phyloP scores from a whole-genome alignment of 495 filamentous ascomycete genomes.

The Penicillium tannophilum region DNA sequence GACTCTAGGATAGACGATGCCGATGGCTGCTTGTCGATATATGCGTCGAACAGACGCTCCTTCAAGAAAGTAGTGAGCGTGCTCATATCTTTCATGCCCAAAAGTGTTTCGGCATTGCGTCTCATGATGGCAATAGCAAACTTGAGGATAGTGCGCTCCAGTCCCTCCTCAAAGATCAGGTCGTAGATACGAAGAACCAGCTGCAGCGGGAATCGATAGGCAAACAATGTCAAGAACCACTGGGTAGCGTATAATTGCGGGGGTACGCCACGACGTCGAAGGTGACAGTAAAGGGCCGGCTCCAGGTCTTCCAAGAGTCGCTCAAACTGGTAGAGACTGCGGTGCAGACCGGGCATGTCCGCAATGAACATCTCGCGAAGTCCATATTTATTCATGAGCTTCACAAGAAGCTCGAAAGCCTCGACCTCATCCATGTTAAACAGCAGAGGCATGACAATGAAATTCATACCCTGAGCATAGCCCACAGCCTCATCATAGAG shows the following conservation, averaged over 20 bases:
- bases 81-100: constrained; percentile 88
- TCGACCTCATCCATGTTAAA: constrained; percentile 99
- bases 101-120: constrained; percentile 78
- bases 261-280: constrained; percentile 81
- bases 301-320: constrained; percentile 92
- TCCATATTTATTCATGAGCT: constrained; percentile 95
- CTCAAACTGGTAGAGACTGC: constrained; percentile 93
- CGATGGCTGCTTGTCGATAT: constrained; percentile 90
- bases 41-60: constrained; percentile 92
- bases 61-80: constrained; percentile 85
- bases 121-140: constrained; percentile 96
- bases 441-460: constrained; percentile 93
- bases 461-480: constrained; percentile 99
- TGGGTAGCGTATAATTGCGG: constrained; percentile 96
- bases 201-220: constrained; percentile 95
- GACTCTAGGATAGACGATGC: constrained; percentile 87
- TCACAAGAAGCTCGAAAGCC: constrained; percentile 89
- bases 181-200: constrained; percentile 96
- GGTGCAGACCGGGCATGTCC: constrained; percentile 95
- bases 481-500: constrained; percentile 92
- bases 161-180: constrained; percentile 90
- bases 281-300: constrained; percentile 92
- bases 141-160: constrained; percentile 86
- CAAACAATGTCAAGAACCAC: constrained; percentile 99
- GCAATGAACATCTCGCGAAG: constrained; percentile 91